Evolutionary conservation across 106 monocot genomes (phyloP), one percentile per base, ranked within the genome.

Genomic region (Phalaenopsis aphrodite): DNA sequence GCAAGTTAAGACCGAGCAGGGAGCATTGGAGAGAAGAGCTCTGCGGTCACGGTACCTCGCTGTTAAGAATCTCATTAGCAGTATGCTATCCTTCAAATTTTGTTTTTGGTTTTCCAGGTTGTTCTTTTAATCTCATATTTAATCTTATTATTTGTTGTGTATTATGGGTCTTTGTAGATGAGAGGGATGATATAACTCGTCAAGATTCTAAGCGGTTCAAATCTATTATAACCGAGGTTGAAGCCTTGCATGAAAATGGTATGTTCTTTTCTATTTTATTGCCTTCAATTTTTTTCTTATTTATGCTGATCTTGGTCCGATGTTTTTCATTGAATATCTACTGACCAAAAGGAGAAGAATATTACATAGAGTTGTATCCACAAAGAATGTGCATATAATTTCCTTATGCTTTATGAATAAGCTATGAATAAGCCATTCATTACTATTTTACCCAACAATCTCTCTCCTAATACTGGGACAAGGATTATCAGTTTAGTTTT

Each of bases 211-310:
- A 91, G 14, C 85, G 74, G 74, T 88, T 91, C 66, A 65, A 42
- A 30, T 83, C 87, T 18, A 91, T 91, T 56, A 85, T 91, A 66
- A 77, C 23, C 8, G 79, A 91, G 77, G 88, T 91, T 18, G 88
- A 91, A 71, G 82, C 71, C 36, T 77, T 91, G 69, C 91, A 91
- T 73, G 57, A 82, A 38, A 56, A 64, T 55, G 91, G 91, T 87
- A 56, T 78, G 71, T 43, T 18, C 4, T 45, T 77, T n/a, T 77
- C 49, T 77, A 24, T 14, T 77, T 38, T 52, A 0, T 0, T 4
- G 48, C 18, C 52, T 5, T 76, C 9, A 21, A n/a, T 47, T 76
- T 47, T 52, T 77, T 77, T 21, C 37, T 77, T 55, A 18, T 36
- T 12, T 55, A 55, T 77, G 52, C 3, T 49, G 55, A 37, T 30